A percentile compares a stretch with the other conserved stretches of the same genome.
Evolutionary conservation across 2,329 filamentous ascomycete genomes (phyloP).

Genomic region (Colletotrichum tanaceti): DNA sequence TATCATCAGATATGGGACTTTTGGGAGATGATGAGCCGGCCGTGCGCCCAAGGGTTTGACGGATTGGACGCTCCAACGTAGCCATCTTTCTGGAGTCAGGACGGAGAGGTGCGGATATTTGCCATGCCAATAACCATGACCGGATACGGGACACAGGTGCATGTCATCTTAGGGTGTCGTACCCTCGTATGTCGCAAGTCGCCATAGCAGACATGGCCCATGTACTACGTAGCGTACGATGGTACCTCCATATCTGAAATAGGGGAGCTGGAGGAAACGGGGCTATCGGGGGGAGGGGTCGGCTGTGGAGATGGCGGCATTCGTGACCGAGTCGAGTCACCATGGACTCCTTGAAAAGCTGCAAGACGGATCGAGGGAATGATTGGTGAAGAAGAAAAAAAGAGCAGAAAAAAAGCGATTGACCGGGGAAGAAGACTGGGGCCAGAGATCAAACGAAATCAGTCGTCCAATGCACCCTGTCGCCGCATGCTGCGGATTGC

Average conservation of each 20-base stretch:
- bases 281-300: slow-evolving; percentile 3
- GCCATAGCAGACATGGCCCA: slow-evolving; percentile 8
- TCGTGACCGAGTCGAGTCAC: slow-evolving; percentile 31
- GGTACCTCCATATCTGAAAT: slow-evolving; percentile 15
- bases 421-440: neutral
- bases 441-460: slow-evolving; percentile 25
- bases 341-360: neutral
- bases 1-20: neutral
- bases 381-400: neutral
- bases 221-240: neutral
- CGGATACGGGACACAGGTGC: slow-evolving; percentile 34
- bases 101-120: slow-evolving; percentile 18
- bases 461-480: slow-evolving; percentile 27
- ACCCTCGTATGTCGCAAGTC: slow-evolving; percentile 6
- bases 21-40: slow-evolving; percentile 27
- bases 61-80: slow-evolving; percentile 32
- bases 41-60: slow-evolving; percentile 35
- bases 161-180: slow-evolving; percentile 32
- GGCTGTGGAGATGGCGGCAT: slow-evolving; percentile 31
- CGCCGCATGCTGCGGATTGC: slow-evolving; percentile 34
- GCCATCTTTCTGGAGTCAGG: slow-evolving; percentile 28
- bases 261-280: slow-evolving; percentile 25
- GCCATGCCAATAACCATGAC: slow-evolving; percentile 8
- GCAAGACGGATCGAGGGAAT: neutral
- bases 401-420: too few relatives aligned